A percentile compares a stretch with the other conserved stretches of the same genome.
phyloP scores from a whole-genome alignment of 2,329 filamentous ascomycete species.

The Fusarium acutatum region DNA sequence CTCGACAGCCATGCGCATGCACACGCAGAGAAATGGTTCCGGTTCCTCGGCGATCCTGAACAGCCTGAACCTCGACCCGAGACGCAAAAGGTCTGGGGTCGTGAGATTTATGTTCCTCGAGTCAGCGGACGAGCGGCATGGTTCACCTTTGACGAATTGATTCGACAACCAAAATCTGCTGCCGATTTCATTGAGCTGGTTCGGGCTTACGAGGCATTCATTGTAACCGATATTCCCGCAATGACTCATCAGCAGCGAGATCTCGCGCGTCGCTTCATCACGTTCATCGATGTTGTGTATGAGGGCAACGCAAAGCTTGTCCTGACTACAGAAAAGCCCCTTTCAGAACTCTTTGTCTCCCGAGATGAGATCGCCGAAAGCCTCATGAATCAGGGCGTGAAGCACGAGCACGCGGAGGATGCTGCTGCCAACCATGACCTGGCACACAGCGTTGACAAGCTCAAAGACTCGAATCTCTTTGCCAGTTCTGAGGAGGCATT shows the following conservation, averaged over 20 bases:
- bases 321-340: constrained; percentile 85
- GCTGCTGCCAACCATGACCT: constrained; percentile 84
- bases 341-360: constrained; percentile 87
- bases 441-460: constrained; percentile 81
- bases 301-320: constrained; percentile 94
- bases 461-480: constrained; percentile 89
- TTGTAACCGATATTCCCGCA: constrained; percentile 88
- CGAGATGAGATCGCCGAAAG: constrained; percentile 70
- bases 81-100: constrained; percentile 88
- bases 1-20: constrained; percentile 79
- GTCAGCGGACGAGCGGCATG: constrained; percentile 88
- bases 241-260: constrained; percentile 91
- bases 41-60: constrained; percentile 86
- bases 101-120: constrained; percentile 85
- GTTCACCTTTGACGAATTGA: constrained; percentile 93
- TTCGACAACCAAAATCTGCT: constrained; percentile 86
- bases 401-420: constrained; percentile 58
- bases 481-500: constrained; percentile 96
- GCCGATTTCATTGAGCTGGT: constrained; percentile 95
- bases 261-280: constrained; percentile 92
- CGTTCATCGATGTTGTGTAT: constrained; percentile 96
- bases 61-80: constrained; percentile 78
- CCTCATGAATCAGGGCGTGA: constrained; percentile 60
- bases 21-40: constrained; percentile 95
- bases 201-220: constrained; percentile 88